Evolutionary conservation across 768 basidiomycete genomes (phyloP).

Genomic region (Serendipita sp.): DNA sequence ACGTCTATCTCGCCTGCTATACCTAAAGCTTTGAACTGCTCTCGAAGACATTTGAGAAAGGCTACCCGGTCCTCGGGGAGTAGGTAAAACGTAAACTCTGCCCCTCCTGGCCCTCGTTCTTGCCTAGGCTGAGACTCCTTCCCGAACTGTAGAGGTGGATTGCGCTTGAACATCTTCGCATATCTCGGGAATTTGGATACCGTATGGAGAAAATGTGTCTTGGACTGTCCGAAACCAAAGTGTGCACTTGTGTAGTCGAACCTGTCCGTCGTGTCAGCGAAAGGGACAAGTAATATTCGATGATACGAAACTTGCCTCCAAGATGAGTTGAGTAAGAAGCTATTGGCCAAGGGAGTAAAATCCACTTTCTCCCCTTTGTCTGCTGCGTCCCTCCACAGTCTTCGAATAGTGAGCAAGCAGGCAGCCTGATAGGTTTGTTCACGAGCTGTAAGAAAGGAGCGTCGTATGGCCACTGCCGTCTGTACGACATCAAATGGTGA

Average conservation of each 20-base stretch:
- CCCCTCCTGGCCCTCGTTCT: neutral
- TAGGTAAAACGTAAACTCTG: constrained; percentile 4
- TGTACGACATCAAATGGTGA: neutral
- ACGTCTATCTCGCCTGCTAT: neutral
- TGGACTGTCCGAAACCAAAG: neutral
- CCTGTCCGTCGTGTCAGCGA: neutral
- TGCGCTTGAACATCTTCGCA: constrained; percentile 4
- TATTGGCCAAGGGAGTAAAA: neutral
- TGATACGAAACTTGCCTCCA: neutral
- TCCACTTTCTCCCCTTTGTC: neutral
- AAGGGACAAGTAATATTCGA: neutral
- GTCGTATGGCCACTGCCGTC: neutral
- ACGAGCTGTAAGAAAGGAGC: neutral
- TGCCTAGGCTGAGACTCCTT: neutral
- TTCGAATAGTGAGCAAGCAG: neutral
- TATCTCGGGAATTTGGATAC: neutral
- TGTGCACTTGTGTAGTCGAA: constrained; percentile 1
- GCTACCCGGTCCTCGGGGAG: neutral
- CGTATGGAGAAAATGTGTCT: neutral
- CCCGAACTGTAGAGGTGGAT: neutral
- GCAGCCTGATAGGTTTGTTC: neutral
- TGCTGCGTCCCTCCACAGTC: neutral
- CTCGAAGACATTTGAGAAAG: neutral
- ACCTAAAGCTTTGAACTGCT: neutral
- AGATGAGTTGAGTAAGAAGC: neutral